Evolutionary conservation across 768 basidiomycete species (phyloP).

Genomic region (Agrocybe praecox): DNA sequence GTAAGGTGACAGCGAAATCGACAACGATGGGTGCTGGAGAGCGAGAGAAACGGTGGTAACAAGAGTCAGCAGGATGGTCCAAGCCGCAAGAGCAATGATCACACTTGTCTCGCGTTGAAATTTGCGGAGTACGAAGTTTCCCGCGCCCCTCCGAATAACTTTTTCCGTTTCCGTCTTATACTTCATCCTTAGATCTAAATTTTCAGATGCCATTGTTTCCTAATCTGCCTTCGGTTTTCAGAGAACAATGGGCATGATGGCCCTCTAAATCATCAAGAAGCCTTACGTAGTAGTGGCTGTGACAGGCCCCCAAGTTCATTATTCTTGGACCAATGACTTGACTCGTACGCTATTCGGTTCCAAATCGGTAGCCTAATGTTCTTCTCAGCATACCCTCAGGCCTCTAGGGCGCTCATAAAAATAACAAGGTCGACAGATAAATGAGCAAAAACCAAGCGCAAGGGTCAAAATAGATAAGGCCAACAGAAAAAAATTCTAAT

Average conservation of each 20-base stretch:
- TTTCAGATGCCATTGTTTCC: conserved; percentile 6
- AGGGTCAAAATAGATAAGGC: no score
- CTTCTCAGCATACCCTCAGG: no score
- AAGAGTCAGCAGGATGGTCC: conserved; percentile 19
- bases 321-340: no score
- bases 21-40: conserved; percentile 15
- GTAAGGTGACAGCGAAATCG: conserved; percentile 35
- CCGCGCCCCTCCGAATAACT: conserved; percentile 33
- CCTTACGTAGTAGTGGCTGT: background rate
- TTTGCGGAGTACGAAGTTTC: conserved; percentile 39
- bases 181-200: background rate
- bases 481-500: no score
- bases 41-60: conserved; percentile 16
- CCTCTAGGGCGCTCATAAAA: no score
- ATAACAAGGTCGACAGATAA: no score
- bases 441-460: no score
- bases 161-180: background rate
- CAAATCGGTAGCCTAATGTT: no score
- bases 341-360: no score
- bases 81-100: conserved; percentile 17
- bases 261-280: background rate
- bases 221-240: conserved; percentile 7
- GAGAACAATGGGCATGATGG: conserved; percentile 32
- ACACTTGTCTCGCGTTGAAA: conserved; percentile 29
- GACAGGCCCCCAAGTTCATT: background rate